A percentile compares a stretch with the other conserved stretches of the same genome.
These are phyloP conservation scores for Colletotrichum tropicale DNA, from an alignment of 2,329 filamentous ascomycete species.

Conservation along the genomic window DNA sequence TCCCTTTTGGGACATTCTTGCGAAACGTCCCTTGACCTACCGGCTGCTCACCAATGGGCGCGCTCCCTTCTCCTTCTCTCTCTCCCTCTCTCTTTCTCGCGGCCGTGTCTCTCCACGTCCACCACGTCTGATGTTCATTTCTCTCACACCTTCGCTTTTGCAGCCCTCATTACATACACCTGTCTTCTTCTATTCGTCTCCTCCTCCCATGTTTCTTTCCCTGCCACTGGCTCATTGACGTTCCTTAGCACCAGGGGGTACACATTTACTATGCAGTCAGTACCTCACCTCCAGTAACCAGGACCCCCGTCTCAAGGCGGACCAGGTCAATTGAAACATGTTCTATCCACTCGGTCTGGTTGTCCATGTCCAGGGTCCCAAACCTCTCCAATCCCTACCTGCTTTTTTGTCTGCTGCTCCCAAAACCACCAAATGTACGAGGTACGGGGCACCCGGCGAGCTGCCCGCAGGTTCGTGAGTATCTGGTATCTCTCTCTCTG, in stretches of 20 bases:
- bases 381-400: constrained; percentile 1
- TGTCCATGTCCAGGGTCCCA: background rate
- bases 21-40: constrained; percentile 21
- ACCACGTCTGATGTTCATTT: background rate
- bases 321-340: constrained; percentile 18
- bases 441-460: background rate
- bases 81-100: background rate
- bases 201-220: background rate
- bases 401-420: background rate
- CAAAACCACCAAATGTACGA: background rate
- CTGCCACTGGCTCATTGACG: background rate
- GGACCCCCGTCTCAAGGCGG: background rate
- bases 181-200: background rate
- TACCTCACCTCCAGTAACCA: background rate
- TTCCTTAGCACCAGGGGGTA: background rate
- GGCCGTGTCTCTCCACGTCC: background rate
- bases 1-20: constrained; percentile 26
- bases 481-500: background rate
- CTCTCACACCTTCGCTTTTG: background rate
- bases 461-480: background rate
- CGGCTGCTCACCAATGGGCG: background rate
- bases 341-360: constrained; percentile 5
- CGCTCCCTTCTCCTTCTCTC: background rate
- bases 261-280: background rate
- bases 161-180: background rate